Percentiles rank a stretch among this genome's conserved stretches.
Conservation (phyloP, 2,329 filamentous ascomycete species). For the Xylariaceae sp. region DNA sequence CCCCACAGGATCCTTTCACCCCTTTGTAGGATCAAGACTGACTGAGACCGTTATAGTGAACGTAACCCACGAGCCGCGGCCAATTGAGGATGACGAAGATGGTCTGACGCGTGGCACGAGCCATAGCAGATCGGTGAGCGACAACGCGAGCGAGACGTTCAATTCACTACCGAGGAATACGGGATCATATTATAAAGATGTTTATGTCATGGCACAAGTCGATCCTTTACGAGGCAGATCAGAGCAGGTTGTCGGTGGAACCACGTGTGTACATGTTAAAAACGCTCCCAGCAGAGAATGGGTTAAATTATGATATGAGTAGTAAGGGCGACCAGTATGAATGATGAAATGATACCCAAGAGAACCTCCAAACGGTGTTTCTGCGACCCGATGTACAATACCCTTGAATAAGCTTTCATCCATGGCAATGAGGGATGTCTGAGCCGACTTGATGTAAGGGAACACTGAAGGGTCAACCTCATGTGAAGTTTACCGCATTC, state of each 20-base stretch:
- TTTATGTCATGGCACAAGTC: slow-evolving; percentile 20
- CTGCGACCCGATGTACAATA: too few species aligned
- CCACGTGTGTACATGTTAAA: neutral
- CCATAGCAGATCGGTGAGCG: neutral
- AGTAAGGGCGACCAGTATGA: too few species aligned
- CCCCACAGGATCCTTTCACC: too few species aligned
- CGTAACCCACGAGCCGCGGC: slow-evolving; percentile 24
- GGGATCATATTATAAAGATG: slow-evolving; percentile 20
- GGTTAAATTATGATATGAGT: slow-evolving; percentile 18
- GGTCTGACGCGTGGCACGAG: slow-evolving; percentile 12
- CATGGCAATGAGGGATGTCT: too few species aligned
- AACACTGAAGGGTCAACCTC: too few species aligned
- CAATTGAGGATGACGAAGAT: slow-evolving; percentile 22
- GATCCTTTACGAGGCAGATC: slow-evolving; percentile 18
- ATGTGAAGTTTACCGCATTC: too few species aligned
- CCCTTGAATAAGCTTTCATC: too few species aligned
- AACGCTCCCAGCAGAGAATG: slow-evolving; percentile 15
- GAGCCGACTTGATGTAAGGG: too few species aligned
- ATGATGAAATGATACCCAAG: neutral
- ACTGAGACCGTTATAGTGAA: too few species aligned
- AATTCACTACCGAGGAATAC: slow-evolving; percentile 2
- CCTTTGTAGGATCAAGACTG: too few species aligned
- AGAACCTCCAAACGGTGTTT: too few species aligned
- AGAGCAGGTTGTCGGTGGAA: slow-evolving; percentile 16
- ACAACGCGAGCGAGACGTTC: slow-evolving; percentile 13